Conservation (phyloP, 2,329 filamentous ascomycete genomes). For the Nannizziopsis arthrosporioides region DNA sequence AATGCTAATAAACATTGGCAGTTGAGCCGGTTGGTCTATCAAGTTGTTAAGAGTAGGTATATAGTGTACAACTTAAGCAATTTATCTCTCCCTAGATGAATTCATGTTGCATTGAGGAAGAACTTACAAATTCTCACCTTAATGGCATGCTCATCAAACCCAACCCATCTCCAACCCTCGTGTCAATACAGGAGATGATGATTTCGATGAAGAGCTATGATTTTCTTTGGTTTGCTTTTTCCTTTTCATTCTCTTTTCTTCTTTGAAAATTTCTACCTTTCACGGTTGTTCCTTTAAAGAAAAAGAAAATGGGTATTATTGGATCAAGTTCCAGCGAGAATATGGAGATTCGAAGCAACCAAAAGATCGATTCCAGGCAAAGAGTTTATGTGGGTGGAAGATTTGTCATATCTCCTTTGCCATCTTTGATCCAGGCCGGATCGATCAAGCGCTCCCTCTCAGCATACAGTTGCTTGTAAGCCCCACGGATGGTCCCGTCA, state of each 20-base stretch:
- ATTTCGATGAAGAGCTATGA: no score
- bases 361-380: background rate
- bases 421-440: conserved; percentile 60
- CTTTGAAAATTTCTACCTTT: background rate
- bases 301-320: no score
- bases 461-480: conserved; percentile 77
- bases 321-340: conserved; percentile 1
- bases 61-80: no score
- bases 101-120: no score
- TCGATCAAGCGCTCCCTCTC: conserved; percentile 64
- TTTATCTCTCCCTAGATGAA: no score
- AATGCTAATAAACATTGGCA: no score
- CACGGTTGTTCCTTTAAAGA: background rate
- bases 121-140: no score
- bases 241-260: background rate
- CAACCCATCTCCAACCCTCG: no score
- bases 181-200: no score
- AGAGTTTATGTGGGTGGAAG: conserved; percentile 43
- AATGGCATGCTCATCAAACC: no score
- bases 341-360: background rate
- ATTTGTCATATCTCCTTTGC: conserved; percentile 57
- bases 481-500: conserved; percentile 91
- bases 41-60: no score
- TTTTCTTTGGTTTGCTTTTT: background rate
- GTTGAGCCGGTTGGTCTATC: no score